Base-by-base conservation (phyloP, 2,329 filamentous ascomycete genomes). In the Calonectria pteridis region DNA sequence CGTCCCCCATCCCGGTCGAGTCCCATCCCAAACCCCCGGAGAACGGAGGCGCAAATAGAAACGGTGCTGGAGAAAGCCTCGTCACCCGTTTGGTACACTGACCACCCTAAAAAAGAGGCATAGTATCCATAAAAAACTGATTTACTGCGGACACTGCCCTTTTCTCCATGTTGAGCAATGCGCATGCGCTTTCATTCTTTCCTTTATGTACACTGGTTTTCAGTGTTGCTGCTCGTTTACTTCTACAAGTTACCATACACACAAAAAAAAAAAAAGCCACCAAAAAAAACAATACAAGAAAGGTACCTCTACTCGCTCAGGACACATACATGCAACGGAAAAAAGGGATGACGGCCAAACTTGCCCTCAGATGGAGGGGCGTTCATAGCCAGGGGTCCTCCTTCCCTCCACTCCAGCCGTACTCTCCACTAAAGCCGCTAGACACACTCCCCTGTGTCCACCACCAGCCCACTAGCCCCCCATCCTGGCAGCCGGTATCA, bases 401-500 rank as follows among this genome's bases (percentile, higher is more conserved):
- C 55, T 35, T 62, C 55, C 55, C 33, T 40, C 55, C 55, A 59
- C 55, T 26, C 13, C 33, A 40, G 55, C 28, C 13, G 16, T 31
- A 64, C 37, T 50, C 29, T 28, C 51, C 66, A 29, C 51, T 20
- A 33, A 59, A 26, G 23, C 55, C 55, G 43, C 67, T 69, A 69
- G 9, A 29, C 29, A 16, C 67, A 69, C 67, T 62, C 55, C 55
- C 55, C 55, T 62, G 4, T n/a, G 55, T 23, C 35, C 55, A 40
- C 55, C 55, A 59, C 55, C 49, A 20, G 26, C 55, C 29, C 23
- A 13, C 31, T 43, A 46, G 49, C 26, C 51, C 66, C 16, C 53
- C 67, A 51, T 69, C 67, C 67, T 49, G n/a, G 53, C 67, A 20
- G 53, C 40, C 66, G 51, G 66, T 62, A 66, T 59, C 55, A 37